Conservation (phyloP, 2,329 filamentous ascomycete genomes). For the Claviceps spartinae region DNA sequence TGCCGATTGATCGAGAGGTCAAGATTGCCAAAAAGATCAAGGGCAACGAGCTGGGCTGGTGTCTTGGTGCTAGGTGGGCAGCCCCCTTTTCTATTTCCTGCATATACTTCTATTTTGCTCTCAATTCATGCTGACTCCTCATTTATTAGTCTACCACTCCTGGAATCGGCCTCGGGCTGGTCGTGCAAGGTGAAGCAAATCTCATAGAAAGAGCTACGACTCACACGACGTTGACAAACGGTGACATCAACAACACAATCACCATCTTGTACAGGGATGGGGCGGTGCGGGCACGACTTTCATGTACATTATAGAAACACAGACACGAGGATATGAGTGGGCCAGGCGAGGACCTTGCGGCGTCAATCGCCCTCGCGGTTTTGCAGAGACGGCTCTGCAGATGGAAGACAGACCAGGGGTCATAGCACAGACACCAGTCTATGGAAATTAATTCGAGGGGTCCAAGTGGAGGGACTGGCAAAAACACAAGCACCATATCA, state of each 20-base stretch:
- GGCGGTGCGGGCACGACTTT: not conserved
- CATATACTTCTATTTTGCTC: not conserved
- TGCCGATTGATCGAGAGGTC: slow-evolving; percentile 91
- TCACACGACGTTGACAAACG: not conserved
- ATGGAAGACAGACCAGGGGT: too few species aligned
- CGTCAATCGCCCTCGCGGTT: too few species aligned
- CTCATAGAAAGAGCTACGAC: slow-evolving; percentile 27
- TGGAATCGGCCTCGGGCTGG: slow-evolving; percentile 77
- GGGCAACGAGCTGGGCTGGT: slow-evolving; percentile 94
- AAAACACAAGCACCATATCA: too few species aligned
- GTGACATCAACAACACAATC: not conserved
- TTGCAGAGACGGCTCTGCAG: too few species aligned
- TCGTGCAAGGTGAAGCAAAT: slow-evolving; percentile 73
- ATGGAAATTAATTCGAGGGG: too few species aligned
- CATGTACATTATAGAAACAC: not conserved
- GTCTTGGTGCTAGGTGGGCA: slow-evolving; percentile 80
- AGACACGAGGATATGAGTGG: not conserved
- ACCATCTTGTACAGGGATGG: not conserved
- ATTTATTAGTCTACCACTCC: slow-evolving; percentile 58
- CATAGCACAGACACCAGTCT: too few species aligned
- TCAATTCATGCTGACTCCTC: slow-evolving; percentile 7
- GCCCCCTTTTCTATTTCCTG: not conserved
- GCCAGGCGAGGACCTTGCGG: not conserved
- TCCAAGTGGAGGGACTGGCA: too few species aligned
- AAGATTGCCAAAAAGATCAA: slow-evolving; percentile 99